Evolutionary conservation across 1,139 yeast species (phyloP).

Genomic region (Debaryomyces psychrophilus): DNA sequence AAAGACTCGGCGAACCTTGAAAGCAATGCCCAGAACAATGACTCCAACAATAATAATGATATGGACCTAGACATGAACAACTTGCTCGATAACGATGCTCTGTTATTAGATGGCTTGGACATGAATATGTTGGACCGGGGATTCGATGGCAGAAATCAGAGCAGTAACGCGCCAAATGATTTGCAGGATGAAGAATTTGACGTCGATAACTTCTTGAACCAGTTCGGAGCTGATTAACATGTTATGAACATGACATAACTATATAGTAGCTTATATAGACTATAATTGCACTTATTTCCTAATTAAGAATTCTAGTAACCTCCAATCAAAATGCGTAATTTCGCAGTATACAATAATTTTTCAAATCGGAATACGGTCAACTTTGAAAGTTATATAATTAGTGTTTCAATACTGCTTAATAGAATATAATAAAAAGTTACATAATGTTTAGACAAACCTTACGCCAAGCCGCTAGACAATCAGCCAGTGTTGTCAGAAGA

Average conservation of each 20-base stretch:
- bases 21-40: constrained; percentile 14
- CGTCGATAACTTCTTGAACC: constrained; percentile 51
- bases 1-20: constrained; percentile 4
- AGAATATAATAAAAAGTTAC: constrained; percentile 6
- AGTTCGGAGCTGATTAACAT: constrained; percentile 41
- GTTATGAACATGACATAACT: not conserved
- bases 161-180: constrained; percentile 26
- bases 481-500: constrained; percentile 68
- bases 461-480: constrained; percentile 69
- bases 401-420: constrained; percentile 6
- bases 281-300: constrained; percentile 21
- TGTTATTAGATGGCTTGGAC: constrained; percentile 48
- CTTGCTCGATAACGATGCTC: constrained; percentile 46
- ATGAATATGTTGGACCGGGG: constrained; percentile 47
- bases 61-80: constrained; percentile 46
- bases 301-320: constrained; percentile 32
- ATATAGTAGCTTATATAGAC: not conserved
- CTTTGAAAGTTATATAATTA: not conserved
- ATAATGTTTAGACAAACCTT: constrained; percentile 71
- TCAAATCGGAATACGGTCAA: constrained; percentile 16
- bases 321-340: constrained; percentile 32
- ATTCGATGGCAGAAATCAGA: constrained; percentile 25
- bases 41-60: constrained; percentile 18
- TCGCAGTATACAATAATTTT: constrained; percentile 11
- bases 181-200: constrained; percentile 42